A percentile compares a stretch with the other conserved stretches of the same genome.
Conservation (phyloP, 177 flowering plant species). For the Vitis hybrid region DNA sequence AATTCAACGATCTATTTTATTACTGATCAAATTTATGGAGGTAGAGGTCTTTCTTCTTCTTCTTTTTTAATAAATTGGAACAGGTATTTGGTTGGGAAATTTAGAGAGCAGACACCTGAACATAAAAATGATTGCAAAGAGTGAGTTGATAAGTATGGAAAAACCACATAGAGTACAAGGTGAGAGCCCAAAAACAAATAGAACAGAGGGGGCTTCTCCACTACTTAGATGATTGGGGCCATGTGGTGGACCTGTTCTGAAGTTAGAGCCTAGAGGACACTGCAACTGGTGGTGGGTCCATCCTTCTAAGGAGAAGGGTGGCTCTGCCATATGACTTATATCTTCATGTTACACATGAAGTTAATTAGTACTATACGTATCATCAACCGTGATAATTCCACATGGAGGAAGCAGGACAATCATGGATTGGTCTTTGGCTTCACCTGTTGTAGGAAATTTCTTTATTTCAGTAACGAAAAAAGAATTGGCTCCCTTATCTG, state of each 20-base stretch:
- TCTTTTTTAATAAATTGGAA: too few species aligned
- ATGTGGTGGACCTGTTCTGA: neutral
- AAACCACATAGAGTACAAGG: neutral
- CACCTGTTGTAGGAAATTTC: neutral
- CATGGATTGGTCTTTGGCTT: conserved; percentile 18
- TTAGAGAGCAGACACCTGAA: too few species aligned
- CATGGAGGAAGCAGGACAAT: conserved; percentile 24
- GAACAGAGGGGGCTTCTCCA: neutral
- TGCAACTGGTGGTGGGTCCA: neutral
- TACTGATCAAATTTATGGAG: too few species aligned
- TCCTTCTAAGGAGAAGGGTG: neutral
- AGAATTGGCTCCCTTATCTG: too few species aligned
- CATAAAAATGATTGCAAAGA: too few species aligned
- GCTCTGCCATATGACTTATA: neutral
- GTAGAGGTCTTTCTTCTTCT: too few species aligned
- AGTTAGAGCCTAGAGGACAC: neutral
- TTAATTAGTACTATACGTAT: neutral
- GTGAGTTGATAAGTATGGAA: too few species aligned
- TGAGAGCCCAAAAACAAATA: neutral
- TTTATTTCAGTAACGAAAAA: neutral
- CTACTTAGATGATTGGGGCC: neutral
- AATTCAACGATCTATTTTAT: too few species aligned
- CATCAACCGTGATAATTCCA: conserved; percentile 11
- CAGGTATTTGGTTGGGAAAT: too few species aligned
- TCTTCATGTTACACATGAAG: neutral